Conservation (phyloP, 2,329 filamentous ascomycete species). For the Ilyonectria sp. region DNA sequence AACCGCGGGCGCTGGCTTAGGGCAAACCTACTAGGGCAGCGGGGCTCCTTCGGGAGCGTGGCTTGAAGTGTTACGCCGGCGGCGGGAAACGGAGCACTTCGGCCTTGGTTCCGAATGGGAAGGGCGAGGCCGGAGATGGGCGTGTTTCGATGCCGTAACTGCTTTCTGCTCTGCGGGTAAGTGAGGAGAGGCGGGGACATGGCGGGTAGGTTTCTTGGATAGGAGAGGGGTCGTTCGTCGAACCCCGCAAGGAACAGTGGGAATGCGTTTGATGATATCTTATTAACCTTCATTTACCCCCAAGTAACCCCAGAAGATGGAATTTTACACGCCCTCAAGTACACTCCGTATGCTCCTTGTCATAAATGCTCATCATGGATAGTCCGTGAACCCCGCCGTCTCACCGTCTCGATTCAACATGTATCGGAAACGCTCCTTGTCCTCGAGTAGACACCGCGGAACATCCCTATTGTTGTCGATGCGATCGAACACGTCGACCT, state of each 20-base stretch:
- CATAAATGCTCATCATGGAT: conserved; percentile 48
- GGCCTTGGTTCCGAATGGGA: conserved; percentile 4
- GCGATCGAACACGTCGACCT: conserved; percentile 62
- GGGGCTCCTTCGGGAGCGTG: conserved; percentile 15
- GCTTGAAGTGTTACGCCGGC: conserved; percentile 4
- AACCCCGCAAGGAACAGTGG: not conserved
- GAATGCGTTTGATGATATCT: conserved; percentile 4
- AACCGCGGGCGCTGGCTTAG: conserved; percentile 15
- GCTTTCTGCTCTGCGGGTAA: not conserved
- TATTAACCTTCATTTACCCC: not conserved
- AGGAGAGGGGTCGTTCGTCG: not conserved
- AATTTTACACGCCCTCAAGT: conserved; percentile 11
- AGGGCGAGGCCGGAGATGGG: not conserved
- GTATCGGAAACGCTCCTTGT: conserved; percentile 60
- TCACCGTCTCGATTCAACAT: conserved; percentile 62
- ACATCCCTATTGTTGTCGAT: conserved; percentile 68
- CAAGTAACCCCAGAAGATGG: not conserved
- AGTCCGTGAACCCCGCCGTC: conserved; percentile 65
- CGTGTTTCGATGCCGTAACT: conserved; percentile 2
- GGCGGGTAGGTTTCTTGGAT: not conserved
- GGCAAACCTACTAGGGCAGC: conserved; percentile 27
- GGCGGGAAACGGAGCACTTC: conserved; percentile 12
- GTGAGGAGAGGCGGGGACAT: not conserved
- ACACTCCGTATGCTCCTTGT: conserved; percentile 13
- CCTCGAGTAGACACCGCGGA: conserved; percentile 61